phyloP scores from a whole-genome alignment of 139 green algal species.

The Coccomyxa sp. region DNA sequence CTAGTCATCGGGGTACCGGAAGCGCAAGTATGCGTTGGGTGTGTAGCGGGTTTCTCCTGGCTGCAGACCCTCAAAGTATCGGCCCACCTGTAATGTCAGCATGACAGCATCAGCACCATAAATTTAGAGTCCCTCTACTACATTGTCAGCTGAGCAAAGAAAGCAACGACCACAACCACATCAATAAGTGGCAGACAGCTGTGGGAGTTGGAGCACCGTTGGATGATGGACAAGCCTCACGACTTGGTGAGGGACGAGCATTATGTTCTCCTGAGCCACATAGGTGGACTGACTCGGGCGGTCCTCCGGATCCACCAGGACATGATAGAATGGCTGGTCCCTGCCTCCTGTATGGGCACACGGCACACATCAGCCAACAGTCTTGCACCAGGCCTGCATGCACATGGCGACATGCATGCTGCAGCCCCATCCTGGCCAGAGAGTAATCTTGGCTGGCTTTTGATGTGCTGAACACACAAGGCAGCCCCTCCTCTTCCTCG shows the following conservation, averaged over 20 bases:
- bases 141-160: neutral
- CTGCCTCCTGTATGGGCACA: slow-evolving; percentile 11
- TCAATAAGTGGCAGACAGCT: neutral
- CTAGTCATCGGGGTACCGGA: too few relatives aligned
- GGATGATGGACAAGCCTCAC: neutral
- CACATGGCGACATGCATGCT: neutral
- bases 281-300: slow-evolving; percentile 36
- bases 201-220: neutral
- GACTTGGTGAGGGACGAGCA: neutral
- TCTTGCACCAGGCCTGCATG: neutral
- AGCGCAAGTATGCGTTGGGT: too few relatives aligned
- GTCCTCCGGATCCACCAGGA: slow-evolving; percentile 39
- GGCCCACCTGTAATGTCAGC: neutral
- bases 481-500: neutral
- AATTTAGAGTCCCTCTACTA: neutral
- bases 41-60: too few relatives aligned
- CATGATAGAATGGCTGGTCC: slow-evolving; percentile 52
- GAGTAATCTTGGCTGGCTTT: neutral
- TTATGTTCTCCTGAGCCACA: slow-evolving; percentile 42
- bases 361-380: neutral
- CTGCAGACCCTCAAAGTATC: neutral
- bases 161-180: neutral
- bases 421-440: neutral
- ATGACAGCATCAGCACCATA: neutral
- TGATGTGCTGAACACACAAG: neutral